Evolutionary conservation across 1,139 yeast species (phyloP), one percentile per base, ranked within the genome.

Genomic region (Geotrichum histeridarum): DNA sequence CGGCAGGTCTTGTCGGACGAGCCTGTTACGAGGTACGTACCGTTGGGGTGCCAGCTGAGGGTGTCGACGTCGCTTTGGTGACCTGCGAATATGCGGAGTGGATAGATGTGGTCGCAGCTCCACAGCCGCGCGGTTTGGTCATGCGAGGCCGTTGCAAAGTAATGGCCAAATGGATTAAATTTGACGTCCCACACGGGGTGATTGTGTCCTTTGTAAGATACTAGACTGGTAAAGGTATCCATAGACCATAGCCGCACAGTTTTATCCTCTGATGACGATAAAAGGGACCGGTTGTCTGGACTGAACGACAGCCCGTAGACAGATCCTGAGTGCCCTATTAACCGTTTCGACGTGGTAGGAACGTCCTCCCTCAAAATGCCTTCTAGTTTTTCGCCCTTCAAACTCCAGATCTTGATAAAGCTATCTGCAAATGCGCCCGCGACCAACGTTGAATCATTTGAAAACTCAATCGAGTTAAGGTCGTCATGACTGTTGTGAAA

Each of bases 71-170:
- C 99, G 65, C 90, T 88, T 63, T 91, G 79, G 71, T 94, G 99
- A 0, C 99, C 99, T 0, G 98, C 98, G 76, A 94, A 91, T 39
- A 94, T 89, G 62, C 99, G 77, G 62, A 94, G 77, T 37, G 99
- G 98, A 68, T 93, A 91, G 47, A 94, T 91, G 71, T 94, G 99
- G 69, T 94, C 99, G 59, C 96, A 90, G 39, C 96, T 91, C 99
- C 99, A 94, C 58, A 94, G 75, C 60, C 98, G 77, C 0, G 98
- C 99, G 0, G 99, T 94, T 69, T 91, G 97, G 67, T 94, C 99
- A 66, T 91, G 97, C 3, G 97, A 89, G 0, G 95, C 97, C 0
- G 97, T 90, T 9, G 95, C 97, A 71, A 94, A 94, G 72, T 94
- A 94, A 71, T 93, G 99, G 1, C 99, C 99, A 65, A 87, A 75